Percentiles rank a stretch among this genome's conserved stretches.
phyloP scores from a whole-genome alignment of 208 protist genomes.

The Crithidia mellificae region DNA sequence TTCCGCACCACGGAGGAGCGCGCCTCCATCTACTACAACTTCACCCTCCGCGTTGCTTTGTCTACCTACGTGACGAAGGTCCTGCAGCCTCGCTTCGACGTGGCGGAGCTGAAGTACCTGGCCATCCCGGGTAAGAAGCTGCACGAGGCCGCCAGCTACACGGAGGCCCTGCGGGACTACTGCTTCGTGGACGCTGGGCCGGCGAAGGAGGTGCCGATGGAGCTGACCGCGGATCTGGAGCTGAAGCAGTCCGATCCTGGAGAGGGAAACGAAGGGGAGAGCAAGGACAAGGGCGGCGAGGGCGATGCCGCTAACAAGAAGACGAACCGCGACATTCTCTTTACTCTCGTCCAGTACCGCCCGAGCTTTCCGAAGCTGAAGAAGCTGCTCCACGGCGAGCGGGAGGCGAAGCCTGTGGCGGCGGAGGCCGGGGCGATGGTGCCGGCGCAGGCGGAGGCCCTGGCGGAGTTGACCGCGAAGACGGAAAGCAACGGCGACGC shows the following conservation, averaged over 20 bases:
- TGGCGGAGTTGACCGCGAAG: constrained; percentile 19
- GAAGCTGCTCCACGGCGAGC: background rate
- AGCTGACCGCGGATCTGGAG: constrained; percentile 23
- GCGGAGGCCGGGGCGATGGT: no score
- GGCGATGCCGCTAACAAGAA: background rate
- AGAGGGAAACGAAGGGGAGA: constrained; percentile 1
- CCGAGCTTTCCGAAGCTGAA: constrained; percentile 21
- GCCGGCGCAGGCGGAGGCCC: constrained; percentile 7
- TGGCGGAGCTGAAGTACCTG: constrained; percentile 58
- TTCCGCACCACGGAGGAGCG: constrained; percentile 7
- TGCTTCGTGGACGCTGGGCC: constrained; percentile 43
- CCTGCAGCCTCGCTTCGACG: constrained; percentile 29
- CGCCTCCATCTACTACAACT: constrained; percentile 27
- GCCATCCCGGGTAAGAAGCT: constrained; percentile 39
- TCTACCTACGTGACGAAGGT: constrained; percentile 32
- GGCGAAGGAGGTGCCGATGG: constrained; percentile 32
- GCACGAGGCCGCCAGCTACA: constrained; percentile 51
- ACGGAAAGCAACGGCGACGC: constrained; percentile 17
- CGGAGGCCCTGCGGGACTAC: constrained; percentile 38
- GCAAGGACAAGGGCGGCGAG: background rate
- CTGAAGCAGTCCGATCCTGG: constrained; percentile 30
- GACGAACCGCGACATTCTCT: constrained; percentile 3
- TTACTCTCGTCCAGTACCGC: constrained; percentile 26
- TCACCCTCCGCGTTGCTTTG: constrained; percentile 61
- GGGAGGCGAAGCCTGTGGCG: background rate